A percentile compares a stretch with the other conserved stretches of the same genome.
Evolutionary conservation across 148 eudicot species (phyloP).

Genomic region (Hydrangea macrophylla): DNA sequence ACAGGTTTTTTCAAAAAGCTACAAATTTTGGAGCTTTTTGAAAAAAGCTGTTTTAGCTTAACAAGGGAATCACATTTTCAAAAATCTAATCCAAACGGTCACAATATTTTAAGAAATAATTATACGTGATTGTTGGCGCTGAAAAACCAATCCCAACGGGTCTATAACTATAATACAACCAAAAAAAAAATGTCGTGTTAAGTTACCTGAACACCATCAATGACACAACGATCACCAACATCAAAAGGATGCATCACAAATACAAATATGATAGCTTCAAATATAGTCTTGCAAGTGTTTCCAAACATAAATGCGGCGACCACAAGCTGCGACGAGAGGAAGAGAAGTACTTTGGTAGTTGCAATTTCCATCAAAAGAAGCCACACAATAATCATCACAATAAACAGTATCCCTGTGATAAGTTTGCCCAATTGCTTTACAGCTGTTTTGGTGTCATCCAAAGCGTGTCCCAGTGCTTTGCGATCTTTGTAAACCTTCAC

Average conservation of each 20-base stretch:
- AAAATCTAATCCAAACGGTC: too few species aligned
- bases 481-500: conserved; percentile 66
- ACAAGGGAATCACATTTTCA: too few species aligned
- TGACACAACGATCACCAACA: conserved; percentile 72
- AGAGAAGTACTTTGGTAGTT: conserved; percentile 45
- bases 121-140: too few species aligned
- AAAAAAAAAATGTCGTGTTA: background rate
- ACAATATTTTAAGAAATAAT: too few species aligned
- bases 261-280: conserved; percentile 71
- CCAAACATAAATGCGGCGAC: conserved; percentile 67
- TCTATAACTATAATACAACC: background rate
- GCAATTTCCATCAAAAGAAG: conserved; percentile 57
- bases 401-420: conserved; percentile 40
- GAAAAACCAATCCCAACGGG: too few species aligned
- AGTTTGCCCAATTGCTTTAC: conserved; percentile 66
- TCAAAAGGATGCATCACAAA: conserved; percentile 82
- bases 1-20: too few species aligned
- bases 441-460: conserved; percentile 83
- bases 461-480: conserved; percentile 67
- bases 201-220: conserved; percentile 58
- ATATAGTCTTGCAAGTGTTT: conserved; percentile 66
- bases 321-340: conserved; percentile 66
- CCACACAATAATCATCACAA: conserved; percentile 49
- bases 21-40: too few species aligned
- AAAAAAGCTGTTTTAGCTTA: too few species aligned